These are phyloP conservation scores for Triangularia verruculosa DNA, from an alignment of 2,329 filamentous ascomycete genomes.

Conservation along the genomic window DNA sequence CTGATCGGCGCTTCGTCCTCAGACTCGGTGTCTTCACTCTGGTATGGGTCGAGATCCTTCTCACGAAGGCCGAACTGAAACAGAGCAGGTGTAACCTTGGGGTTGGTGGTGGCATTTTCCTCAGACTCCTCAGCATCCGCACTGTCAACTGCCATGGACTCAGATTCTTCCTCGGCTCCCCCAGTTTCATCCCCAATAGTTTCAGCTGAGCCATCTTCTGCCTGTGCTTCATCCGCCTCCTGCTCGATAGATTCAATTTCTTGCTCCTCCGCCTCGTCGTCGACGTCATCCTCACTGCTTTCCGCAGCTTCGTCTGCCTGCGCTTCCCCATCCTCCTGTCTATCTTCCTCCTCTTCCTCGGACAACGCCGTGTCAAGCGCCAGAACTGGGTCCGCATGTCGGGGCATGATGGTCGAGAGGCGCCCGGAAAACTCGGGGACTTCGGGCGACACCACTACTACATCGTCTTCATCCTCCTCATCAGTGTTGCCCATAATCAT, in stretches of 20 bases:
- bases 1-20: constrained; percentile 48
- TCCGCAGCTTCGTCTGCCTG: not conserved
- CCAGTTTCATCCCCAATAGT: not conserved
- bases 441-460: constrained; percentile 28
- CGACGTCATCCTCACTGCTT: not conserved
- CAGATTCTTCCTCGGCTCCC: not conserved
- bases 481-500: constrained; percentile 16
- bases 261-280: not conserved
- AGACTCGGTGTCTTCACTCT: constrained; percentile 39
- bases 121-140: not conserved
- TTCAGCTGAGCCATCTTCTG: not conserved
- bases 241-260: not conserved
- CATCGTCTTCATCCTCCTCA: constrained; percentile 18
- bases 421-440: constrained; percentile 36
- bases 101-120: constrained; percentile 4
- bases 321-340: not conserved
- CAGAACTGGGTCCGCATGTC: constrained; percentile 30
- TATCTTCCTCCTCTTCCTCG: constrained; percentile 9
- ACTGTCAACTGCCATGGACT: not conserved
- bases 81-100: constrained; percentile 24
- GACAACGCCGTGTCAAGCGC: constrained; percentile 14
- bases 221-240: constrained; percentile 16
- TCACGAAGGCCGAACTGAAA: constrained; percentile 45
- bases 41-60: constrained; percentile 45
- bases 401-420: constrained; percentile 39